Evolutionary conservation across 1,139 yeast genomes (phyloP).

Genomic region (Entelexis paramagnoliae): DNA sequence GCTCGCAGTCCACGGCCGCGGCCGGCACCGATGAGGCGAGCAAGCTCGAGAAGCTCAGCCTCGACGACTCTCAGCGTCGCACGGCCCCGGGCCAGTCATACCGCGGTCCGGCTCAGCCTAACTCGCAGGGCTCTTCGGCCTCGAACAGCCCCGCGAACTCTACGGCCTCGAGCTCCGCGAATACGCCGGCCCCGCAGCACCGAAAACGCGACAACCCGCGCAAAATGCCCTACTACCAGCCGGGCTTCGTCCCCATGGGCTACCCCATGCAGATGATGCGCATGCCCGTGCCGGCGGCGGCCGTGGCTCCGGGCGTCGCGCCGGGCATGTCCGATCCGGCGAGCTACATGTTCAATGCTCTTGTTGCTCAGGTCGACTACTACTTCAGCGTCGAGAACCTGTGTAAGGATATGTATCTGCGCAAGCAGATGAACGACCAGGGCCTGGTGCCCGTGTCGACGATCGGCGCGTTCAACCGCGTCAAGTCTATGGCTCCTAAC

Average conservation of each 20-base stretch:
- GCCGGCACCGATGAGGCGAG: background rate
- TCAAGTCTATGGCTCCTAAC: constrained; percentile 51
- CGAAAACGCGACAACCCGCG: constrained; percentile 6
- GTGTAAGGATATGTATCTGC: constrained; percentile 65
- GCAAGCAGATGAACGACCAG: constrained; percentile 66
- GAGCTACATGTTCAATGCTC: constrained; percentile 26
- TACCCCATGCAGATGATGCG: constrained; percentile 12
- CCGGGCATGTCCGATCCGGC: constrained; percentile 6
- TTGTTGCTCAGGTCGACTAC: constrained; percentile 60
- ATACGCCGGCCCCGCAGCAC: constrained; percentile 8
- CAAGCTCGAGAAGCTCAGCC: constrained; percentile 5
- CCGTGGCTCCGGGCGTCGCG: constrained; percentile 6
- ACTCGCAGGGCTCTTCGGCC: constrained; percentile 3
- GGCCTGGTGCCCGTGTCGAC: constrained; percentile 61
- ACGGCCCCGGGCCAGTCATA: background rate
- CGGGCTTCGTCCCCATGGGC: constrained; percentile 11
- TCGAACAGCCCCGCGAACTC: constrained; percentile 4
- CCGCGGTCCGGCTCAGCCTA: background rate
- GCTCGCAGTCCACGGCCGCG: constrained; percentile 11
- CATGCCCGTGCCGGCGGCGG: constrained; percentile 10
- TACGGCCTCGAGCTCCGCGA: background rate
- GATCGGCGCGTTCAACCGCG: constrained; percentile 64
- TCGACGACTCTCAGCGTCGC: constrained; percentile 5
- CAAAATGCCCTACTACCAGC: constrained; percentile 12
- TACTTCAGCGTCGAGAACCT: constrained; percentile 82